Conservation (phyloP, 306 rosid genomes). For the Psophocarpus tetragonolobus region DNA sequence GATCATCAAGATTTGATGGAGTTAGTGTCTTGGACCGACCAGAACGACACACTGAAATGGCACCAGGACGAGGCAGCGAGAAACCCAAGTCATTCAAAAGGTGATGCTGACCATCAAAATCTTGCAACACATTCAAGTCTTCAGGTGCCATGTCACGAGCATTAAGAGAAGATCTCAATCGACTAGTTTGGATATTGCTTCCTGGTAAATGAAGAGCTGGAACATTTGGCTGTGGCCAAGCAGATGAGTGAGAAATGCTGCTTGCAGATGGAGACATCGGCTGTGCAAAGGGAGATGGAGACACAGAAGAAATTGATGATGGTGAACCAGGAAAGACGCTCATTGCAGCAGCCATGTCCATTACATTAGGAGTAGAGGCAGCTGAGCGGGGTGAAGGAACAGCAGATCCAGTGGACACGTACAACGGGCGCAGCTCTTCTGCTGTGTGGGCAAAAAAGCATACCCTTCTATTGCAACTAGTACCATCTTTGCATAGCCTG, state of each 20-base stretch:
- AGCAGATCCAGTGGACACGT: slow-evolving; percentile 85
- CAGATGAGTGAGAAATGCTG: slow-evolving; percentile 56
- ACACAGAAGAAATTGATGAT: slow-evolving; percentile 69
- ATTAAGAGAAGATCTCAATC: slow-evolving; percentile 81
- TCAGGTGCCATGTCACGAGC: slow-evolving; percentile 74
- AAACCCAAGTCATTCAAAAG: slow-evolving; percentile 66
- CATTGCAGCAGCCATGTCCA: slow-evolving; percentile 97
- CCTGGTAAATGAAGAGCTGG: slow-evolving; percentile 88
- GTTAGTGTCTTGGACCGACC: slow-evolving; percentile 70
- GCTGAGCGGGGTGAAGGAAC: slow-evolving; percentile 78
- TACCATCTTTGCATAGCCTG: slow-evolving; percentile 90
- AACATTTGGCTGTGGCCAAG: slow-evolving; percentile 87
- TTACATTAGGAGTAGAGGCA: slow-evolving; percentile 67
- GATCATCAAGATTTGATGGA: slow-evolving; percentile 84
- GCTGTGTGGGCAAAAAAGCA: slow-evolving; percentile 82
- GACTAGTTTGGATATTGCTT: slow-evolving; percentile 80
- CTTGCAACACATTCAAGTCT: slow-evolving; percentile 50
- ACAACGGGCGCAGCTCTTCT: slow-evolving; percentile 83
- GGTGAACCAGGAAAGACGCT: slow-evolving; percentile 81
- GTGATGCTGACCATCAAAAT: slow-evolving; percentile 67
- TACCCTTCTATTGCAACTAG: slow-evolving; percentile 73
- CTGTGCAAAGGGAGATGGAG: slow-evolving; percentile 77
- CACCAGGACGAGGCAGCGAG: slow-evolving; percentile 57
- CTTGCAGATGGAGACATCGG: slow-evolving; percentile 78
- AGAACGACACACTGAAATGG: slow-evolving; percentile 53